Evolutionary conservation across 129 eudicot species (phyloP), one percentile per base, ranked within the genome.

Genomic region (Apium graveolens): DNA sequence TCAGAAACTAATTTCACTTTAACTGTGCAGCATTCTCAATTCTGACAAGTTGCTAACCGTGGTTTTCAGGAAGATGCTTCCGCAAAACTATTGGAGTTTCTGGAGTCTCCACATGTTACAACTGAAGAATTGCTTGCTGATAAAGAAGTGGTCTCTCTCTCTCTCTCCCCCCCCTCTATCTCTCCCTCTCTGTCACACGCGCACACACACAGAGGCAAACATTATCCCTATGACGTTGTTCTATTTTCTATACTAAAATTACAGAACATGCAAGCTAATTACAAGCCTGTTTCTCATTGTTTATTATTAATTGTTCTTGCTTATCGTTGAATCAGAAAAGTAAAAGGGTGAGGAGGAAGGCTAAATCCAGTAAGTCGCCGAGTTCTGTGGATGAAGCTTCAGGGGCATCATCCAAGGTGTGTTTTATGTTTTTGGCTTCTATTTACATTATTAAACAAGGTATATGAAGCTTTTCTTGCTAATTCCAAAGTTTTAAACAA

Each of bases 41-140:
- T 39, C 37, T 26, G 34, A 60, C 14, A 60, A 10, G 32, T 57
- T 24, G 18, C 44, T 26, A 68, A 10, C 53, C 34, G 20, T 74
- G 39, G 68, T 11, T 75, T 77, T 76, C 86, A 95, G 98, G 98
- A 95, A 81, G 98, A 91, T 13, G 84, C 91, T 48, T 78, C 90
- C 29, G 76, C 78, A 35, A 95, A 87, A 57, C 70, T 95, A 69
- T 80, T 91, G 72, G 96, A 91, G 76, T 95, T 95, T 82, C 80
- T 95, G 78, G 91, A 95, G 84, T 90, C 97, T 79, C 98, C 98
- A 27, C 94, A 90, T 84, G 88, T 84, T 69, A 95, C 98, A 21
- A 95, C 96, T 11, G 97, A 95, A 60, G 76, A 79, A n/a, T 75
- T 95, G 80, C 96, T 95, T 76, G 88, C 92, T 80, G 98, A 95